Base-by-base conservation (phyloP, 345 rosid species). In the Toxicodendron radicans region DNA sequence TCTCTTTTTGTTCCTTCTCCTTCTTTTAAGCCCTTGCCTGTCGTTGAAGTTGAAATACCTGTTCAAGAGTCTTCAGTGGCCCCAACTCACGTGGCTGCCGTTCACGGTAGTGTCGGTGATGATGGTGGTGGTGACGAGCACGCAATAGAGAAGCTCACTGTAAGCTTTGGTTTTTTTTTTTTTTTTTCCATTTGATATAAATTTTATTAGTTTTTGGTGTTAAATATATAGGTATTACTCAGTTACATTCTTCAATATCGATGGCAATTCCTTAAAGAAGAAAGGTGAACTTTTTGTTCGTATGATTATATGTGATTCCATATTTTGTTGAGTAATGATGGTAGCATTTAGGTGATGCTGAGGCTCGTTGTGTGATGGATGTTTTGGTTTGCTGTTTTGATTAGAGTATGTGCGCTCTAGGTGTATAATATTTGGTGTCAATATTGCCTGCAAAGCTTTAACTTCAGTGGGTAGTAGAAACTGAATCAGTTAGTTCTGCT, bases 21-120 rank as follows among this genome's bases (percentile, higher is more conserved):
- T 52, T 45, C 81, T 56, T 83, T 83, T 79, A 77, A 54, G 81
- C 80, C 83, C 43, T 68, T 83, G 73, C 82, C 86, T 11, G 81
- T 77, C 23, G 78, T 69, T 58, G 86, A 83, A 43, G 80, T 69
- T 58, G 86, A 83, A 43, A 68, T 80, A 53, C 82, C 83, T 30
- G 73, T 83, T 27, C 81, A 74, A 62, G 73, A 75, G 7, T 57
- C 43, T 43, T 73, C 62, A 2, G 24, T 30, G 74, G 27, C 68
- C 33, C 10, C 72, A 58, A 16, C 14, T 27, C 72, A 16, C n/a
- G 20, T 60, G 43, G 1, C 43, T 73, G 32, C 66, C 68, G n/a
- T 62, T 52, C 18, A 54, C 21, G 74, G 59, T 53, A 27, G 52
- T 14, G 67, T 23, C 16, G 52, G 11, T 41, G 24, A 73, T 60